These are phyloP conservation scores for Penicillium psychrosexuale DNA, from an alignment of 2,329 filamentous ascomycete species.

Conservation along the genomic window DNA sequence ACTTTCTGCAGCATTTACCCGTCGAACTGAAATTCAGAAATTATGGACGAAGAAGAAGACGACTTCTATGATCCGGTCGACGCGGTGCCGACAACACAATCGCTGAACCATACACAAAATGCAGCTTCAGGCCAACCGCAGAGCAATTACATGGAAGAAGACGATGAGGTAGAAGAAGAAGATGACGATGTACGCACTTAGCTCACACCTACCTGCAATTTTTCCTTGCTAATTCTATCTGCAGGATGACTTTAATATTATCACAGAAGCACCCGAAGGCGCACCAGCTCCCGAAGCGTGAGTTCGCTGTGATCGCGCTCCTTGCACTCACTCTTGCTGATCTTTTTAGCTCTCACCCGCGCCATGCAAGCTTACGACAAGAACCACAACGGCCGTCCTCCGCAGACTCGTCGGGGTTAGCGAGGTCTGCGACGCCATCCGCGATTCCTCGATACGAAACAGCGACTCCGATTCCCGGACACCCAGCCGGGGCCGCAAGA, in stretches of 20 bases:
- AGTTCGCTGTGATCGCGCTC: slow-evolving; percentile 18
- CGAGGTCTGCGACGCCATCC: slow-evolving; percentile 38
- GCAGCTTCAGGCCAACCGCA: slow-evolving; percentile 28
- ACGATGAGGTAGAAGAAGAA: slow-evolving; percentile 42
- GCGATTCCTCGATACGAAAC: slow-evolving; percentile 33
- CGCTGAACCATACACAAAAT: slow-evolving; percentile 30
- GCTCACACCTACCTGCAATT: background rate
- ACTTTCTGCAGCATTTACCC: slow-evolving; percentile 4
- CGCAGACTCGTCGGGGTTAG: slow-evolving; percentile 28
- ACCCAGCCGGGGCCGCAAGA: slow-evolving; percentile 28
- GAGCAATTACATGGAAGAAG: slow-evolving; percentile 37
- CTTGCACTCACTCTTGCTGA: slow-evolving; percentile 15
- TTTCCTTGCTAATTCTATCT: slow-evolving; percentile 5
- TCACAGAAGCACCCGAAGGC: slow-evolving; percentile 47
- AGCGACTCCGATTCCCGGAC: slow-evolving; percentile 29
- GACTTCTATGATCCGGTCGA: slow-evolving; percentile 47
- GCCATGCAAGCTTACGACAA: slow-evolving; percentile 36
- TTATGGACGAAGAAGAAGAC: slow-evolving; percentile 49
- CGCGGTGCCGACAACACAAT: slow-evolving; percentile 30
- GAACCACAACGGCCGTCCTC: slow-evolving; percentile 37
- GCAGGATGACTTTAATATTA: slow-evolving; percentile 51
- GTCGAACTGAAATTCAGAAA: slow-evolving; percentile 15
- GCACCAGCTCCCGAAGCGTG: slow-evolving; percentile 38
- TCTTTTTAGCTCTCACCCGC: slow-evolving; percentile 37
- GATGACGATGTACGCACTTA: slow-evolving; percentile 32